Conservation (phyloP, 2,329 filamentous ascomycete genomes). For the Colletotrichum noveboracense region DNA sequence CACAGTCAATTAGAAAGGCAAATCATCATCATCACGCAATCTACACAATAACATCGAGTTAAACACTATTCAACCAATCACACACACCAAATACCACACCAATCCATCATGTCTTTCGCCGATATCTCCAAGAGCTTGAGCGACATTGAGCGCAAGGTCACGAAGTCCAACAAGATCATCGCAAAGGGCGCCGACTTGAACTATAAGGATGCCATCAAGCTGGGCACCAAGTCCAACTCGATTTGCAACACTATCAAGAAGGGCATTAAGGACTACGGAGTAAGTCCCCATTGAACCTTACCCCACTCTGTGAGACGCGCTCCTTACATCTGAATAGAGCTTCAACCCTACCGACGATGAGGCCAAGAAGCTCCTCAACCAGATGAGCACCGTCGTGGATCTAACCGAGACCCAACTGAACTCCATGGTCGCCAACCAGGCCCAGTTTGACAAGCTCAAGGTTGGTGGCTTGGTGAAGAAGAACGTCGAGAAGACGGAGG, state of each 20-base stretch:
- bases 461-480: conserved; percentile 12
- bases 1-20: fast-evolving
- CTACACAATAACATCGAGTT: background rate
- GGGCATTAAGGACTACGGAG: conserved; percentile 8
- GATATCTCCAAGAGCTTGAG: conserved; percentile 14
- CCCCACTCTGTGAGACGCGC: background rate
- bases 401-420: conserved; percentile 3
- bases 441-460: conserved; percentile 3
- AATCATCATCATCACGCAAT: background rate
- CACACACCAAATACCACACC: background rate
- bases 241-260: conserved; percentile 9
- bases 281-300: background rate
- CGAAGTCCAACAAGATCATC: conserved; percentile 13
- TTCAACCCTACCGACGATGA: background rate
- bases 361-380: conserved; percentile 4
- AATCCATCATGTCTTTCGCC: background rate
- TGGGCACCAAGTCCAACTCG: conserved; percentile 5
- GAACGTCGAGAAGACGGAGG: conserved; percentile 11
- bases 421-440: conserved; percentile 2
- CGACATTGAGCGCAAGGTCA: conserved; percentile 16
- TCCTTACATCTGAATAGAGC: background rate
- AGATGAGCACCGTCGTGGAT: conserved; percentile 4
- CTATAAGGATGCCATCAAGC: conserved; percentile 16
- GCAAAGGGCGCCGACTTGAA: conserved; percentile 7
- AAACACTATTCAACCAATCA: background rate